Base-by-base conservation (phyloP, 2,329 filamentous ascomycete species). In the Fusarium tricinctum region DNA sequence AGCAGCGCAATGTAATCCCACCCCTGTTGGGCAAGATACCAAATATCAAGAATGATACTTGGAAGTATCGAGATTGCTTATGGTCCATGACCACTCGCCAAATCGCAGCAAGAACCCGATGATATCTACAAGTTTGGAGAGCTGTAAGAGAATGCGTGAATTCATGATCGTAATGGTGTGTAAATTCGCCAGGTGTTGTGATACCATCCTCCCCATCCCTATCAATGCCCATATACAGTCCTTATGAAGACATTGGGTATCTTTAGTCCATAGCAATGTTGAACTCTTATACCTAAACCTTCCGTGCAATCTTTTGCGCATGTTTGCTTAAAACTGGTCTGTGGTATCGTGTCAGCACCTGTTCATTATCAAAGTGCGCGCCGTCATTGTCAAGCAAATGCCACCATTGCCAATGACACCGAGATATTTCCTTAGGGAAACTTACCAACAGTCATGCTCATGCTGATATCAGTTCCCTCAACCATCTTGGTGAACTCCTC, bases 401-500 rank as follows among this genome's bases (percentile, higher is more conserved):
- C 22, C 19, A 14, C 33, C 19, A 13, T 23, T 10, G 13, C 17
- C 9, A 6, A 8, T 8, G 14, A 42, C 8, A 26, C 4, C 22
- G 17, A 9, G 6, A 14, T 12, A 28, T 6, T 26, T 9, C 14
- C n/a, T 33, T 9, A 30, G 17, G 19, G 17, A 8, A 58, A 84
- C 85, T 80, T 76, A 89, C 89, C 88, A 76, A 91, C 82, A 73
- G 89, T 91, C 89, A 91, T 91, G 82, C 88, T 91, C 86, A 90
- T 89, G 82, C 88, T 90, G 72, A 91, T 86, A 75, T 91, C 89
- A 58, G 95, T 98, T 79, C 92, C 97, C 86, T 97, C 95, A 51
- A 99, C 96, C 95, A 99, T 98, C 84, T 96, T 93, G 65, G 90
- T 95, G 79, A 99, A 99, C 86, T 99, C 96, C 82, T 98, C 94